Evolutionary conservation across 1,139 yeast species (phyloP).

Genomic region (Petasospora rhodanensis): DNA sequence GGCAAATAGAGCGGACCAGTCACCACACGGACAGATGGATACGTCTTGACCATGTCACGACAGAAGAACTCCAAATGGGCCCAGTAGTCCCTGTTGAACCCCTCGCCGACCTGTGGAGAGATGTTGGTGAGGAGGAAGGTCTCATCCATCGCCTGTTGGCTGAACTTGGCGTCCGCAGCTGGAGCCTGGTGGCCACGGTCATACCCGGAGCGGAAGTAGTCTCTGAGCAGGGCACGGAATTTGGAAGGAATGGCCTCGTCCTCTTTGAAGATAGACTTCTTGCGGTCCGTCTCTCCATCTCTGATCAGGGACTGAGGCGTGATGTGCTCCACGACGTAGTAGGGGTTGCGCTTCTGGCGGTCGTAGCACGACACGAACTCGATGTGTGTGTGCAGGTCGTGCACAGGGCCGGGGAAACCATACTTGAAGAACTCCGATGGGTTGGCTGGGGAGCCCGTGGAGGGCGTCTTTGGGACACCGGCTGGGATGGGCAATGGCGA

Average conservation of each 20-base stretch:
- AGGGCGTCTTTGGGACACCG: constrained; percentile 1
- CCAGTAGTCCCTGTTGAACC: constrained; percentile 97
- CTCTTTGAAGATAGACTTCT: constrained; percentile 77
- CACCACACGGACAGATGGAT: constrained; percentile 73
- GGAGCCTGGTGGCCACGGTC: constrained; percentile 98
- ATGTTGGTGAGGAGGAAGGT: constrained; percentile 86
- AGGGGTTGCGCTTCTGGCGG: constrained; percentile 80
- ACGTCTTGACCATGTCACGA: constrained; percentile 64
- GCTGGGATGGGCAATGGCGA: constrained; percentile 5
- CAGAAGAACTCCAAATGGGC: constrained; percentile 92
- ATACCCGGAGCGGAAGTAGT: constrained; percentile 91
- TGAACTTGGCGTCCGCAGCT: constrained; percentile 93
- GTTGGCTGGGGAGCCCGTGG: constrained; percentile 33
- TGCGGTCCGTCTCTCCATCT: constrained; percentile 53
- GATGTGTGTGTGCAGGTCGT: constrained; percentile 66
- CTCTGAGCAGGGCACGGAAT: constrained; percentile 73
- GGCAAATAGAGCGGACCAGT: constrained; percentile 96
- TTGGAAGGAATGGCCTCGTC: constrained; percentile 77
- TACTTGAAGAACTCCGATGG: constrained; percentile 80
- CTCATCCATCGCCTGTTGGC: constrained; percentile 90
- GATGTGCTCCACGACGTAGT: constrained; percentile 90
- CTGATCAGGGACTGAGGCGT: constrained; percentile 64
- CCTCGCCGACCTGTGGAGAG: constrained; percentile 97
- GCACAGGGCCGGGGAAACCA: constrained; percentile 94
- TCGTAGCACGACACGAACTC: constrained; percentile 87